Base-by-base conservation (phyloP, 1,139 yeast species). In the Lodderomyces elongisporus region DNA sequence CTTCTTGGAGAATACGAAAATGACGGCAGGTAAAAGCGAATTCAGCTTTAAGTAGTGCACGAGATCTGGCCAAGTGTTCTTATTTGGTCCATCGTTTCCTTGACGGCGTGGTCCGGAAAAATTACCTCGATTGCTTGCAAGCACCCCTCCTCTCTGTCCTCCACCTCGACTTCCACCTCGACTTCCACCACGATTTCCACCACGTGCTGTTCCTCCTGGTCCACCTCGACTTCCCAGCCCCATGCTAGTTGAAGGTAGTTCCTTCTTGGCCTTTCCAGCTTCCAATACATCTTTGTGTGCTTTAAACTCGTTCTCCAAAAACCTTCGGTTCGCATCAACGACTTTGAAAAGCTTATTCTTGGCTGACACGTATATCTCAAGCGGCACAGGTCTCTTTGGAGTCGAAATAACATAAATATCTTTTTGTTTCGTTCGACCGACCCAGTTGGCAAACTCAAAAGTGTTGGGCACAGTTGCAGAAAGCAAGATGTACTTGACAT, bases 401-500 rank as follows among this genome's bases (percentile, higher is more conserved):
- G 98, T 91, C 0, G 96, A 85, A 25, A 91, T 91, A 28, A 91
- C 98, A 49, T 89, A 91, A 3, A 91, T 91, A 50, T 91, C 95
- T 54, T 89, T 89, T 46, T 85, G 93, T 54, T 91, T 91, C 0
- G 98, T 91, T 58, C 98, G 74, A 15, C 98, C 96, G 13, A 91
- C 89, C 99, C 99, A 91, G 51, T 84, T 88, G 12, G 98, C 99
- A 66, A 91, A 91, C 53, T 91, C 99, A 66, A 78, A 85, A 0
- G 98, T 93, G 54, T 91, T 91, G 5, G 99, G 98, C 9, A 91
- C 96, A 0, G 99, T 91, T 2, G 98, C 98, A 3, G 96, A 88
- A 28, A 89, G 62, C 35, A 89, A 66, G 40, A 89, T 87, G 51
- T 84, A 84, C 47, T 85, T 88, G 34, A 91, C 95, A 57, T 89